Percentiles rank a stretch among this genome's conserved stretches.
These are phyloP conservation scores for Eucalyptus coolabah DNA, from an alignment of 345 rosid genomes.

Conservation along the genomic window DNA sequence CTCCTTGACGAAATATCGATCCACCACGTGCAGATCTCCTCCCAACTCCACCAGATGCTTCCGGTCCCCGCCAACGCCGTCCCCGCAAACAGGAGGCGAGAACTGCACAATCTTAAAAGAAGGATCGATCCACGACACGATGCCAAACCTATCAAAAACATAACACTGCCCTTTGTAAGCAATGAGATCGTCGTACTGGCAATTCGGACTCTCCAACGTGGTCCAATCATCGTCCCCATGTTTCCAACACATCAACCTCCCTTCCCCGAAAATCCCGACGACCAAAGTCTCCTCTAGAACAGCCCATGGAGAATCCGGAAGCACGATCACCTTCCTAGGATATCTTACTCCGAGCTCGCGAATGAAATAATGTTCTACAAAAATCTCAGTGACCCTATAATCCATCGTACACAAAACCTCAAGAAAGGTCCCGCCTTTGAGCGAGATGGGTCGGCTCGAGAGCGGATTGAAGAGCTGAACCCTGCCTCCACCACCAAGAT, in stretches of 20 bases:
- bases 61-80: background rate
- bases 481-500: background rate
- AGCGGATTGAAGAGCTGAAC: background rate
- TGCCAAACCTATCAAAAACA: background rate
- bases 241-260: background rate
- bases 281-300: background rate
- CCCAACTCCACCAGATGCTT: conserved; percentile 1
- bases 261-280: background rate
- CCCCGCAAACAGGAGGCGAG: background rate
- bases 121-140: background rate
- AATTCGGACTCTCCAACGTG: background rate
- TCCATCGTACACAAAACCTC: background rate
- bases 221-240: conserved; percentile 2
- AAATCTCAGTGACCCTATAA: conserved; percentile 2
- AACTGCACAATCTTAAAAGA: background rate
- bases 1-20: background rate
- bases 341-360: background rate
- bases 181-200: background rate
- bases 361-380: background rate
- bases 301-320: background rate
- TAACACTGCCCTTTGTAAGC: background rate
- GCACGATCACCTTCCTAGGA: background rate
- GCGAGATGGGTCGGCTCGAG: background rate
- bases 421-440: background rate
- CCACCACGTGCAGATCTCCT: conserved; percentile 2